A percentile compares a stretch with the other conserved stretches of the same genome.
These are phyloP conservation scores for Agroathelia rolfsii DNA, from an alignment of 1,284 basidiomycete genomes.

Conservation along the genomic window DNA sequence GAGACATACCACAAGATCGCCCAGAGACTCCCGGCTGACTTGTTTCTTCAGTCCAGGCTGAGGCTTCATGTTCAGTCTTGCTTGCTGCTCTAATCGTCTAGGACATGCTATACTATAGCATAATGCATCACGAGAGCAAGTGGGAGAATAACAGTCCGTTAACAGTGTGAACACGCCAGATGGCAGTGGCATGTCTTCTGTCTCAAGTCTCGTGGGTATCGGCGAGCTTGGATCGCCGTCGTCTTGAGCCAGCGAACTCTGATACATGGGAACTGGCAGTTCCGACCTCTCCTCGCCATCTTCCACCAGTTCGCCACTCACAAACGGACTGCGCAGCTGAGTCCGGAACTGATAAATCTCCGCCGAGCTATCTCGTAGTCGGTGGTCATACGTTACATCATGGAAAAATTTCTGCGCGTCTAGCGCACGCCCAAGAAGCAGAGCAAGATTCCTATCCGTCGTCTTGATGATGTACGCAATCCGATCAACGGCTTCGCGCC, in stretches of 20 bases:
- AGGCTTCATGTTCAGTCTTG: constrained; percentile 85
- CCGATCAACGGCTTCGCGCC: constrained; percentile 92
- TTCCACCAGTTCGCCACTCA: constrained; percentile 58
- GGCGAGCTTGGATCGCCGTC: constrained; percentile 29
- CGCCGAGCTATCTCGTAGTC: constrained; percentile 78
- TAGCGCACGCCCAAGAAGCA: constrained; percentile 88
- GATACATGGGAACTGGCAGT: too few relatives aligned
- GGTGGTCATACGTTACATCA: constrained; percentile 97
- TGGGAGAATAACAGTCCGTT: constrained; percentile 97
- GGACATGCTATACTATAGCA: constrained; percentile 99
- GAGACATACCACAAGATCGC: constrained; percentile 61
- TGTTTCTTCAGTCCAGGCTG: constrained; percentile 80
- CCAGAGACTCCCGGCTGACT: constrained; percentile 75
- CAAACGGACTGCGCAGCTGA: constrained; percentile 66
- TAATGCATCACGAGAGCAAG: constrained; percentile 84
- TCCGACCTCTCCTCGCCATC: constrained; percentile 23
- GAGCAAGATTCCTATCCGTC: constrained; percentile 90
- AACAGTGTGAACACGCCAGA: constrained; percentile 95
- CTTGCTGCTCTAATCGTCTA: constrained; percentile 87
- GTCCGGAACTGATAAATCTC: constrained; percentile 92
- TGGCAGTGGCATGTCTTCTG: constrained; percentile 75
- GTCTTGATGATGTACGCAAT: constrained; percentile 98
- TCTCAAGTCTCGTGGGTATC: too few relatives aligned
- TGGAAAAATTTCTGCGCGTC: constrained; percentile 99
- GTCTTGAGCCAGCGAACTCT: too few relatives aligned